These are phyloP conservation scores for Ceratocystis albifundus DNA, from an alignment of 2,329 filamentous ascomycete genomes.

Conservation along the genomic window DNA sequence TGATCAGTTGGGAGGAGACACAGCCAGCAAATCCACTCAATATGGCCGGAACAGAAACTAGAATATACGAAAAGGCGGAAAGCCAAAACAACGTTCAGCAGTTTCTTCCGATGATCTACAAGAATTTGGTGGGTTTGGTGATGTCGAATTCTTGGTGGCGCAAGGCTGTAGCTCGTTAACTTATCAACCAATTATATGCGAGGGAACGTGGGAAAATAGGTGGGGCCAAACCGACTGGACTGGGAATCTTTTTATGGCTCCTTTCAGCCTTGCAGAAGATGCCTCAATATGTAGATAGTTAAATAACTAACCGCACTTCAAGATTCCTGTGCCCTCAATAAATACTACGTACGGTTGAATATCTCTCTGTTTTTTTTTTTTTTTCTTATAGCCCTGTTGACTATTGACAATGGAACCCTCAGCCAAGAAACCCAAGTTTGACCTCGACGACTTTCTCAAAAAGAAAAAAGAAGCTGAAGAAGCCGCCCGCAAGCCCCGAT, in stretches of 20 bases:
- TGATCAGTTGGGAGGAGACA: background rate
- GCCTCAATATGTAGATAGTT: background rate
- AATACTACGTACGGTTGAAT: background rate
- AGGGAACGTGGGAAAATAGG: background rate
- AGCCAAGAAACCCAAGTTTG: slow-evolving; percentile 44
- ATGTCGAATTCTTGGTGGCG: slow-evolving; percentile 1
- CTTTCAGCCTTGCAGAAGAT: background rate
- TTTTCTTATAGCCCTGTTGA: background rate
- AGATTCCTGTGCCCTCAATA: background rate
- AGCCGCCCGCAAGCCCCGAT: slow-evolving; percentile 76
- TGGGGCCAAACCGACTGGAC: background rate
- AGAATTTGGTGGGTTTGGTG: slow-evolving; percentile 4
- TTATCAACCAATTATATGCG: background rate
- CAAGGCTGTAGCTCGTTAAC: slow-evolving; percentile 1
- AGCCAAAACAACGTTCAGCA: background rate
- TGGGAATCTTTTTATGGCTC: background rate
- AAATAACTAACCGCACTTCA: background rate
- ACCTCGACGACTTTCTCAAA: slow-evolving; percentile 72
- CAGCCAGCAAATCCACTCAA: too few species aligned
- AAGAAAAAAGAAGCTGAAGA: slow-evolving; percentile 80
- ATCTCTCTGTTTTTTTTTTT: background rate
- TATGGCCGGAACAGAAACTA: background rate
- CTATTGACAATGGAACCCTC: slow-evolving; percentile 20
- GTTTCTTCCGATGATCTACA: background rate
- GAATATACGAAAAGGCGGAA: background rate